Evolutionary conservation across 73 alveolate species (phyloP), one percentile per base, ranked within the genome.

Genomic region (Tetrahymena malaccensis): DNA sequence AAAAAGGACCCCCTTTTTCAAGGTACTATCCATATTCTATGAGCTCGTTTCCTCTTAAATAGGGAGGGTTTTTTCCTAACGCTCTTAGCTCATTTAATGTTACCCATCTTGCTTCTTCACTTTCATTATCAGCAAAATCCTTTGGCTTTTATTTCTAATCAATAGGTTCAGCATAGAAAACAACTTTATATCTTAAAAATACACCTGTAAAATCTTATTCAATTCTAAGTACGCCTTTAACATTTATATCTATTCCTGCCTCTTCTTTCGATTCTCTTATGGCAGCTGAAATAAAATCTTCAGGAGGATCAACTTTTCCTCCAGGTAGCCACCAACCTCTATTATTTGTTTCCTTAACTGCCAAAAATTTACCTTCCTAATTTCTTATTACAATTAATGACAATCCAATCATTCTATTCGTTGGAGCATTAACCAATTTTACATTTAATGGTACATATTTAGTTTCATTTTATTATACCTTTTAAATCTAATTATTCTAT

Each of bases 241-340:
- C 25, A 22, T 27, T 55, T 15, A 96, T 85, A 85, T 95, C 85
- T 43, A 96, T 85, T 19, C 97, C 97, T 19, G 98, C 98, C 58
- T 96, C 98, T 93, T 96, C 98, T 11, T 43, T 43, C 9, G 96
- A 89, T 96, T 96, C 98, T 96, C 98, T 95, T 43, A 94, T 27
- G 7, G 97, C 98, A 34, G 98, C 98, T 50, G 93, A 19, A 19
- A 57, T 55, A 95, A 95, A 98, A 37, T 95, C 55, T 58, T 98
- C 99, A 21, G 99, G 98, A 27, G 97, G 97, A 84, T 97, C 99
- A 19, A 98, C 98, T 35, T 96, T 96, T 11, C 99, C 99, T 35
- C 98, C 99, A 21, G 99, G 99, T 5, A 98, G 89, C 98, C 99
- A 97, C 99, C 99, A 98, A 38, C 99, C 99, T 93, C 98, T 95